These are phyloP conservation scores for Colletotrichum melonis DNA, from an alignment of 2,329 filamentous ascomycete species.

Conservation along the genomic window DNA sequence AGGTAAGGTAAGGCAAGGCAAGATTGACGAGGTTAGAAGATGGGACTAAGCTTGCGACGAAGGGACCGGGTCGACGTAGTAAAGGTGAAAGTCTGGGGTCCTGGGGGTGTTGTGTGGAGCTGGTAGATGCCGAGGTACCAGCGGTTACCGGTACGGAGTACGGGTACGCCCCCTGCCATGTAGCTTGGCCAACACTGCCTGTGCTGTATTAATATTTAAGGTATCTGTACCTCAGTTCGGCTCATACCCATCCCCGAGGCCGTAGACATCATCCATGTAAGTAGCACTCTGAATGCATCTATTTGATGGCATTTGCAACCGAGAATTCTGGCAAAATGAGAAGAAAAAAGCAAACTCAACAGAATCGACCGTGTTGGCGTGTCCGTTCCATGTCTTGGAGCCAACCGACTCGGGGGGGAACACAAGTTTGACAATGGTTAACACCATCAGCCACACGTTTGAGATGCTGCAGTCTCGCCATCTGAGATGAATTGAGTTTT, in stretches of 20 bases:
- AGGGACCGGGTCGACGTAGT: neutral
- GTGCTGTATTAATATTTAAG: no score
- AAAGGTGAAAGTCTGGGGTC: neutral
- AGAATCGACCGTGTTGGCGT: neutral
- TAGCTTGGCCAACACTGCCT: no score
- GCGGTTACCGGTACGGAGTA: conserved; percentile 6
- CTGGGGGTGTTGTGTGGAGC: conserved; percentile 2
- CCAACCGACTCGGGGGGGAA: neutral
- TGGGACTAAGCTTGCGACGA: neutral
- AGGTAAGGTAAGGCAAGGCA: no score
- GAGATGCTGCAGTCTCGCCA: conserved; percentile 2
- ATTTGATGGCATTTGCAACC: neutral
- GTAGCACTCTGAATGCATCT: neutral
- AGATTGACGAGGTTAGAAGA: neutral
- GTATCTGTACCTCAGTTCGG: neutral
- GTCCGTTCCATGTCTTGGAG: neutral
- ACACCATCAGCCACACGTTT: neutral
- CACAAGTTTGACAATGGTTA: neutral
- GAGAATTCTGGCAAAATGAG: neutral
- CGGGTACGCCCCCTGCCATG: neutral
- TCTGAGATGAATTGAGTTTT: neutral
- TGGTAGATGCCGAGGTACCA: conserved; percentile 33
- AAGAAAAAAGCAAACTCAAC: neutral
- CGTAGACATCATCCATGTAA: no score
- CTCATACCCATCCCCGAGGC: no score